phyloP scores from a whole-genome alignment of 2,329 filamentous ascomycete genomes.

The Xylariaceae sp. region DNA sequence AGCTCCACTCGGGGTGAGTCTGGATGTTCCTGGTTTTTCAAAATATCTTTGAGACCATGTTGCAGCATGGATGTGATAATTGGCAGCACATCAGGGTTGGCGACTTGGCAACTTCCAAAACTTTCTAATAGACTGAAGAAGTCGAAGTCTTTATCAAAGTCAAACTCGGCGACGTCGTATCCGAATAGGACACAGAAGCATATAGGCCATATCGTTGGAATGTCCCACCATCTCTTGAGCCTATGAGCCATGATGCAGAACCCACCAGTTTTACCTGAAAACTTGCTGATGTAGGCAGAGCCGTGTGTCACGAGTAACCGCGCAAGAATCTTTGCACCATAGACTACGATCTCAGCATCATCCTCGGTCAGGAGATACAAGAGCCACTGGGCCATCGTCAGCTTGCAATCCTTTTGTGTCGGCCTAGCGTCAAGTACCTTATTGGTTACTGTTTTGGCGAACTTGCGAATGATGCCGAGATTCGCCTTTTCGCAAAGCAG shows the following conservation, averaged over 20 bases:
- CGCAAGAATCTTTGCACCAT: slow-evolving; percentile 78
- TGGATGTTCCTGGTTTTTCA: slow-evolving; percentile 58
- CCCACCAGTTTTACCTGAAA: slow-evolving; percentile 77
- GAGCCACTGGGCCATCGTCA: slow-evolving; percentile 64
- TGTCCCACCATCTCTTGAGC: slow-evolving; percentile 83
- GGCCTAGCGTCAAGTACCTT: slow-evolving; percentile 57
- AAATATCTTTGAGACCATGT: slow-evolving; percentile 70
- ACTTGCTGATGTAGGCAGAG: slow-evolving; percentile 76
- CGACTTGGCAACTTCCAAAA: slow-evolving; percentile 66
- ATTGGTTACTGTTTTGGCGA: slow-evolving; percentile 91
- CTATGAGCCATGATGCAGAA: slow-evolving; percentile 81
- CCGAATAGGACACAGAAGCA: slow-evolving; percentile 88
- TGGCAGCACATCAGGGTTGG: slow-evolving; percentile 72
- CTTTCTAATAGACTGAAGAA: slow-evolving; percentile 68
- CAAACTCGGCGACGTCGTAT: slow-evolving; percentile 69
- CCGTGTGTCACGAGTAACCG: slow-evolving; percentile 82
- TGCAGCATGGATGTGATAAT: slow-evolving; percentile 86
- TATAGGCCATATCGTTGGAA: slow-evolving; percentile 79
- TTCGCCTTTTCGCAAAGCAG: slow-evolving; percentile 73
- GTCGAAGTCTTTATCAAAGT: slow-evolving; percentile 71
- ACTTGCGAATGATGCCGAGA: slow-evolving; percentile 70
- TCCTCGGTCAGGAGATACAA: slow-evolving; percentile 86
- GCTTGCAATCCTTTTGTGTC: slow-evolving; percentile 24
- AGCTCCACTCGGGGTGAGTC: slow-evolving; percentile 45
- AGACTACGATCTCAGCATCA: slow-evolving; percentile 75